These are phyloP conservation scores for Suhomyces kunorum DNA, from an alignment of 1,139 yeast genomes.

Conservation along the genomic window DNA sequence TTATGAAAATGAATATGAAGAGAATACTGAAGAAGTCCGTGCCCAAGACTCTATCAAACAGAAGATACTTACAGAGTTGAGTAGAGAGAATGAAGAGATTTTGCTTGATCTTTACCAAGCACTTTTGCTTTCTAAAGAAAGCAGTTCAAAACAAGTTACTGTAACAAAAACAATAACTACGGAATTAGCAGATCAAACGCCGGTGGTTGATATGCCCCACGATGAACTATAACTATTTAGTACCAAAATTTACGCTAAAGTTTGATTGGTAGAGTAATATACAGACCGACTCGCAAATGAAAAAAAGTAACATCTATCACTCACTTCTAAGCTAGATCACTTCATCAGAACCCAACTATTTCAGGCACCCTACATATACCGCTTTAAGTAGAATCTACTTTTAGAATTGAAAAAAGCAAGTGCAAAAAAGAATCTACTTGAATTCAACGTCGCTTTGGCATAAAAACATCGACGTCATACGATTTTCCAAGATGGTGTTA, in stretches of 20 bases:
- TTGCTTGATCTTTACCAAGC: conserved; percentile 5
- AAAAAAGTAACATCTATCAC: background rate
- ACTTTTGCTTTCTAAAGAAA: background rate
- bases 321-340: background rate
- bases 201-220: background rate
- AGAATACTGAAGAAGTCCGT: background rate
- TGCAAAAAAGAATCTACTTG: background rate
- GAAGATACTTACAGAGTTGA: conserved; percentile 5
- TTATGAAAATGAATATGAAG: background rate
- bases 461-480: conserved; percentile 3
- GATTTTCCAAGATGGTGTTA: conserved; percentile 10
- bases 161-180: background rate
- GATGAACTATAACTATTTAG: conserved; percentile 1
- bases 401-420: background rate
- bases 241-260: conserved; percentile 1
- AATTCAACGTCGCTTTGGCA: background rate
- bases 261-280: conserved; percentile 1
- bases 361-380: background rate
- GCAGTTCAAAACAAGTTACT: background rate
- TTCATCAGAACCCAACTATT: background rate
- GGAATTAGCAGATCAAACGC: background rate
- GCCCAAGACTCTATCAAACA: background rate
- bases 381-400: background rate
- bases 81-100: conserved; percentile 3
- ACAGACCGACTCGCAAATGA: conserved; percentile 3